Base-by-base conservation (phyloP, 2,329 filamentous ascomycete genomes). In the Chrysosphaeria jannelii region DNA sequence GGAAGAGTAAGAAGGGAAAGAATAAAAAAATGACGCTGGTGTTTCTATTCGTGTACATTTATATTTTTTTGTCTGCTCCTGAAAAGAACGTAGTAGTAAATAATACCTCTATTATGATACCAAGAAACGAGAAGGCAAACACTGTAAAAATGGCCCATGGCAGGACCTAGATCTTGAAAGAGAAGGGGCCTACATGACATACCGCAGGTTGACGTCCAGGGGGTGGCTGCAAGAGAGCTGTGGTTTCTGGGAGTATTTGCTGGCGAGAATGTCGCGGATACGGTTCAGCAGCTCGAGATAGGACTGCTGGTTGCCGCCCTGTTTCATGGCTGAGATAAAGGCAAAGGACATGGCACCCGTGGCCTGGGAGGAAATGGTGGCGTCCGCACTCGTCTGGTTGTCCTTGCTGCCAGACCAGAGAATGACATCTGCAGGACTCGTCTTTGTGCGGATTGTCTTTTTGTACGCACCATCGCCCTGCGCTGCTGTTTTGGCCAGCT, bases 381-480 rank as follows among this genome's bases (percentile, higher is more conserved):
- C 79, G 42, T 97, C 85, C 44, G 76, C 72, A 32, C 78, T 90
- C 36, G 81, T 97, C 48, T 97, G 85, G 34, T 72, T 65, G 39
- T 93, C 85, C 45, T 93, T 93, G 50, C 75, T 89, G 27, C 85
- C 85, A 25, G 76, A 89, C 63, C 79, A 85, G 76, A 93, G 91
- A 40, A 93, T 59, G 21, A 97, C 81, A 43, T 93, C 85, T 21
- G 85, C 85, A 2, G 79, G 71, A 22, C 72, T 85, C 8, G 81
- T 91, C 54, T 90, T 91, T 20, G 81, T 91, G 33, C 69, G 57
- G 33, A 79, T 48, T 23, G 78, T 65, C 38, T 67, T 68, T 46
- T 78, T 60, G 43, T 79, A 69, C 5, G 68, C 67, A n/a, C 76
- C 66, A 27, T 85, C 57, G 34, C 81, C 79, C 51, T 89, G 91